Base-by-base conservation (phyloP, 768 basidiomycete species). In the Scleroderma bovista region DNA sequence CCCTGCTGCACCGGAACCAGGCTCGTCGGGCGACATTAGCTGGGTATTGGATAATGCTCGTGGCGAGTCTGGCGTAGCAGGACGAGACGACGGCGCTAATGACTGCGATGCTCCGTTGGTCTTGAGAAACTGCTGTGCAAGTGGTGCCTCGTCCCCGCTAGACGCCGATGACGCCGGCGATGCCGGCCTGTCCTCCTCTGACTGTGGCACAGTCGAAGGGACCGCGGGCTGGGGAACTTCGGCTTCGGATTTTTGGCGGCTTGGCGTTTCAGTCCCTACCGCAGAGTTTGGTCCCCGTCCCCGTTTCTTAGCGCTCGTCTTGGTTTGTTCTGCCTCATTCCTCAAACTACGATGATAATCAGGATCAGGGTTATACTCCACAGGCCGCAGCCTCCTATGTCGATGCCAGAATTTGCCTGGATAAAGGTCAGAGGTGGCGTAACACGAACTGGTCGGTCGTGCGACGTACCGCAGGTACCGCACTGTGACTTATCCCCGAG, bases 371-470 rank as follows among this genome's bases (percentile, higher is more conserved):
- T 83, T 91, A 60, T 93, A 94, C 61, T 84, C 78, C 39, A 89
- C 84, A 8, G 88, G 87, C 4, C 88, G 76, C 6, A 88, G 88
- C 48, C 87, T 72, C 48, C 89, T 76, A 72, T 92, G 88, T 49
- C 91, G 71, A 66, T 93, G 89, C 85, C 87, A 94, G 70, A 79
- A 93, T 69, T 93, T 93, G 53, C 92, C 90, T 93, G 50, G 51
- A 44, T 17, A 50, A 46, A 37, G 44, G 37, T 47, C 32, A 50
- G 17, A 11, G 31, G 22, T 24, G 26, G 26, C 46, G 47, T 33
- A 59, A 45, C 17, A 29, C 43, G 29, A 41, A 39, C n/a, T 38
- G 42, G 24, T 24, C 48, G 26, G 51, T 45, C 46, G 22, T 50
- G 24, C 16, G 44, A 37, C 32, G 38, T 69, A 93, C 93, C 91